Conservation (phyloP, 352 stramenopile genomes). For the Phytophthora tentaculata region DNA sequence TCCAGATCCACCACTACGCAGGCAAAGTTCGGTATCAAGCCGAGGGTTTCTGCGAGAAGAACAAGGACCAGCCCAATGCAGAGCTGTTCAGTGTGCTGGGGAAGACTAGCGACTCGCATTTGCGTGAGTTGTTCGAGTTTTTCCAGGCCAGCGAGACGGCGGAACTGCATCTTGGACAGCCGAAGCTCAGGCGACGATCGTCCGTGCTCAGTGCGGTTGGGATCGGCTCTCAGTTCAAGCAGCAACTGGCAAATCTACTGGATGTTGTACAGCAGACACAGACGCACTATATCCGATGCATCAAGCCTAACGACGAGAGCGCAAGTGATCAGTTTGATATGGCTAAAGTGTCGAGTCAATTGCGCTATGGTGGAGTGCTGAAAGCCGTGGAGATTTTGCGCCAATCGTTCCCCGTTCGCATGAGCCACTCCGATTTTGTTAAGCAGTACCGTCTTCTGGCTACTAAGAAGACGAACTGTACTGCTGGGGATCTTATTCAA, state of each 20-base stretch:
- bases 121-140: slow-evolving; percentile 72
- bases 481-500: slow-evolving; percentile 41
- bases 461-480: slow-evolving; percentile 9
- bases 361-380: slow-evolving; percentile 85
- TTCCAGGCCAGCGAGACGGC: slow-evolving; percentile 65
- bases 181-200: slow-evolving; percentile 65
- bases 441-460: slow-evolving; percentile 54
- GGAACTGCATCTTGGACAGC: slow-evolving; percentile 36
- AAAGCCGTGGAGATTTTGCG: slow-evolving; percentile 88
- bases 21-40: slow-evolving; percentile 77
- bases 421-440: slow-evolving; percentile 72
- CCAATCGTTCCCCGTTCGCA: slow-evolving; percentile 83
- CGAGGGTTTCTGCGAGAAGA: slow-evolving; percentile 88
- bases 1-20: slow-evolving; percentile 87
- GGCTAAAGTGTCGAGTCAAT: slow-evolving; percentile 73
- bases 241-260: slow-evolving; percentile 93
- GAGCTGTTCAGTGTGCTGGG: slow-evolving; percentile 75
- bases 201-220: slow-evolving; percentile 73
- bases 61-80: slow-evolving; percentile 87
- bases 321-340: slow-evolving; percentile 90
- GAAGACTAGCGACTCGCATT: slow-evolving; percentile 60
- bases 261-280: slow-evolving; percentile 94
- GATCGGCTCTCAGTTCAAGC: slow-evolving; percentile 94
- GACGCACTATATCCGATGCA: slow-evolving; percentile 98
- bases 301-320: slow-evolving; percentile 98